Base-by-base conservation (phyloP, 2,329 filamentous ascomycete genomes). In the Cryphonectria naterciae region DNA sequence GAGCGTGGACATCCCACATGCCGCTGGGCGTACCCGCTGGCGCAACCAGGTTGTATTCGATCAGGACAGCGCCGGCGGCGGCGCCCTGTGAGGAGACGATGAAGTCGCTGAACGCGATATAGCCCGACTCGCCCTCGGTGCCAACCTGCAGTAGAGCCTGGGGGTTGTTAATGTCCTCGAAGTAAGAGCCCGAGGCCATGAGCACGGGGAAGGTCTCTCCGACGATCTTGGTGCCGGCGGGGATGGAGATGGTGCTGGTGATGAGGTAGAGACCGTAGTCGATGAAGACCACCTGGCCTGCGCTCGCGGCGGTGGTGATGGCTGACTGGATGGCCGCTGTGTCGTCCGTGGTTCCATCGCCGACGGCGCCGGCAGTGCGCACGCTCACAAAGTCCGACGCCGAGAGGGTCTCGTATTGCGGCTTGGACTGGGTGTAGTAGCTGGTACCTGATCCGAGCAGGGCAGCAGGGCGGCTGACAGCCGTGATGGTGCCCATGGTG, bases 1-100 rank as follows among this genome's bases (percentile, higher is more conserved):
- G 88, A 76, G 91, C 88, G 81, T 95, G 92, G 25, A 91, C 88
- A 76, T 94, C 92, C 92, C 92, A 95, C 79, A 91, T 85, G 13
- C 87, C 88, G 28, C 81, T 82, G 4, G 85, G 84, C 49, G 76
- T 77, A 17, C 75, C 77, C 10, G 71, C 63, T 2, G 72, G 70
- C 32, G 81, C 83, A 58, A 83, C 85, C 15, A 94, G 82, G 78
- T 94, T 94, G 84, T 89, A 94, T 78, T 94, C 85, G 69, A 94
- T 88, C 13, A 94, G 82, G 11, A 90, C 85, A 1, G 92, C 92
- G 10, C 93, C 92, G 0, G 88, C 85, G 49, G 89, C 85, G 41
- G 89, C 81, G 2, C 91, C 91, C 72, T 88, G 85, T 0, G 91
- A 93, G 70, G 86, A 87, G n/a, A 95, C 84, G 61, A 95, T 86